Conservation (phyloP, 345 rosid genomes). For the Angophora floribunda region DNA sequence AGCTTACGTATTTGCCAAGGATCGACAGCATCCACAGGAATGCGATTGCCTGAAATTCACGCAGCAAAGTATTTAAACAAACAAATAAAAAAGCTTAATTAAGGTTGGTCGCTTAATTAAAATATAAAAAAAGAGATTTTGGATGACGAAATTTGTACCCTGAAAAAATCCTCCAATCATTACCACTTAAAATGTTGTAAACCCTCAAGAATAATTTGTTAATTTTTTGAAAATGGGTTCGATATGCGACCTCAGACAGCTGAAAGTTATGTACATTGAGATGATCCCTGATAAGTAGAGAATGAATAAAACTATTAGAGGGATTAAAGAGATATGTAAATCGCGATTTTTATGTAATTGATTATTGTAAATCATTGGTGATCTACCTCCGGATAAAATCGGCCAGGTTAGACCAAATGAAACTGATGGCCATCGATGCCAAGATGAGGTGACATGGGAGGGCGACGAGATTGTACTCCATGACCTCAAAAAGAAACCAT, state of each 20-base stretch:
- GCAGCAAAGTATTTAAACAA: neutral
- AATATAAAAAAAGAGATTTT: neutral
- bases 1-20: conserved; percentile 27
- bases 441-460: conserved; percentile 44
- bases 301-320: neutral
- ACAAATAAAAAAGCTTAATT: neutral
- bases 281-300: conserved; percentile 15
- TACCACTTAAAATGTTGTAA: conserved; percentile 37
- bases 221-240: conserved; percentile 7
- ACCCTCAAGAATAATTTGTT: conserved; percentile 13
- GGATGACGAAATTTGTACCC: conserved; percentile 11
- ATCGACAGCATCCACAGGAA: conserved; percentile 35
- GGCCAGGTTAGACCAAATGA: conserved; percentile 50
- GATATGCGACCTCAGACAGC: conserved; percentile 25
- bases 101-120: neutral
- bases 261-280: conserved; percentile 19
- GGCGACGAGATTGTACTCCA: conserved; percentile 49
- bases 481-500: conserved; percentile 60
- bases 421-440: conserved; percentile 26
- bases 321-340: neutral
- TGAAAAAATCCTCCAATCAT: conserved; percentile 16
- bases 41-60: conserved; percentile 19
- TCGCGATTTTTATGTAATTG: neutral
- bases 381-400: conserved; percentile 34
- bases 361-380: neutral